Percentiles rank a stretch among this genome's conserved stretches.
These are phyloP conservation scores for Chimonanthus salicifolius DNA, from an alignment of 164 flowering plant genomes.

Conservation along the genomic window DNA sequence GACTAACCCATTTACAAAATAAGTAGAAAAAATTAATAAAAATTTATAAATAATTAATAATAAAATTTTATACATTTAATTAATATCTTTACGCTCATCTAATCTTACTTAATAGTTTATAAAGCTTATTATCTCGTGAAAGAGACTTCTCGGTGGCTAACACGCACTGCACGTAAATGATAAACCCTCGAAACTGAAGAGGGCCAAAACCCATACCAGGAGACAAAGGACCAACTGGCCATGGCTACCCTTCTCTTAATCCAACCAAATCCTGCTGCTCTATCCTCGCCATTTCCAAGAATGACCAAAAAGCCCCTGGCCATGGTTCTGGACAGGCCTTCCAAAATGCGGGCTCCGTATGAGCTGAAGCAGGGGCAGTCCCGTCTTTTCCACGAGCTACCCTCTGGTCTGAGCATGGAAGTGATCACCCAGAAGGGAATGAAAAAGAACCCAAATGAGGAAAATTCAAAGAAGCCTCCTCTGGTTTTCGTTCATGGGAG, in stretches of 20 bases:
- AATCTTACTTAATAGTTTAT: no score
- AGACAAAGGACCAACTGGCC: neutral
- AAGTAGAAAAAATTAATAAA: no score
- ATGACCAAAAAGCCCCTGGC: slow-evolving; percentile 27
- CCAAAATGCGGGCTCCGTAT: slow-evolving; percentile 46
- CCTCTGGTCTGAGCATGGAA: slow-evolving; percentile 81
- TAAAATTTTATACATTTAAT: no score
- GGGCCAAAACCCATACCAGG: neutral
- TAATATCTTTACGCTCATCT: no score
- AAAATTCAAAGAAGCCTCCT: slow-evolving; percentile 37
- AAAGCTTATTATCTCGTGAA: no score
- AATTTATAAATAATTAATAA: no score
- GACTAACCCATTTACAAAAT: no score
- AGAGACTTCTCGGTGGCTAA: no score
- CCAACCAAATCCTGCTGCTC: slow-evolving; percentile 4
- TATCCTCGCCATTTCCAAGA: slow-evolving; percentile 13
- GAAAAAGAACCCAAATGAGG: neutral
- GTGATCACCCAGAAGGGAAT: slow-evolving; percentile 55
- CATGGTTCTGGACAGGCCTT: slow-evolving; percentile 13
- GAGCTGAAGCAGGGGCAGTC: slow-evolving; percentile 60
- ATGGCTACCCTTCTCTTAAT: slow-evolving; percentile 30
- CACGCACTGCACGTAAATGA: neutral
- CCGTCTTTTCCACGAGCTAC: slow-evolving; percentile 70
- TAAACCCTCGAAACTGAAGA: neutral
- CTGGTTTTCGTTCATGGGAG: slow-evolving; percentile 87